Evolutionary conservation across 495 filamentous ascomycete species (phyloP).

Genomic region (Aspergillus sparsus): DNA sequence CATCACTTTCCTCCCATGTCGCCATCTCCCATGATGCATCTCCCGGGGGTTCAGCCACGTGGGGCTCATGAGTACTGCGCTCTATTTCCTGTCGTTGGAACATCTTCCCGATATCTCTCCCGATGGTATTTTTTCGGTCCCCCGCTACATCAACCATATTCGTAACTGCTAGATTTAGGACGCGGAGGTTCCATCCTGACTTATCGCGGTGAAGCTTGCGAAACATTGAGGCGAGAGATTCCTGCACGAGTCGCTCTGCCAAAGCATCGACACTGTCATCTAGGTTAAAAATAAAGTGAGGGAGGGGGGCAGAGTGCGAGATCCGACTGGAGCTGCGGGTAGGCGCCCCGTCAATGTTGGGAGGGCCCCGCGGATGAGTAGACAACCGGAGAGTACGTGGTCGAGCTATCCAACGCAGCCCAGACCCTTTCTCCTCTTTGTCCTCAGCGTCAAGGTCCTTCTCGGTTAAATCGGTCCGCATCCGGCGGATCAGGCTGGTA

Average conservation of each 20-base stretch:
- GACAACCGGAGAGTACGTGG: constrained; percentile 76
- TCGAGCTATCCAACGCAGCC: constrained; percentile 61
- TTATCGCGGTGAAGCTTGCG: constrained; percentile 68
- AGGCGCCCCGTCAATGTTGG: constrained; percentile 54
- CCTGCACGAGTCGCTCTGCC: constrained; percentile 68
- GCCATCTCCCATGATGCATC: neutral
- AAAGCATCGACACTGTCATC: constrained; percentile 55
- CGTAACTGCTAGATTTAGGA: constrained; percentile 84
- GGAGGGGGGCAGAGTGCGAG: constrained; percentile 68
- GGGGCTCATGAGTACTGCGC: constrained; percentile 24
- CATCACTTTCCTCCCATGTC: constrained; percentile 38
- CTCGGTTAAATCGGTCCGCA: constrained; percentile 74
- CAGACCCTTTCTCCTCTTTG: constrained; percentile 15
- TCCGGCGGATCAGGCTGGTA: constrained; percentile 70
- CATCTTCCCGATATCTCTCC: constrained; percentile 67
- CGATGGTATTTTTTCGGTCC: constrained; percentile 48
- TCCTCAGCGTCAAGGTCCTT: constrained; percentile 39
- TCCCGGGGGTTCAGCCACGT: no score
- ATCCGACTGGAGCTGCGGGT: constrained; percentile 57
- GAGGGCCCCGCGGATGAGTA: constrained; percentile 65
- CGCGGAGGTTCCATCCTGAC: constrained; percentile 71
- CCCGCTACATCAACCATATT: constrained; percentile 72
- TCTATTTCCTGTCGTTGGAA: constrained; percentile 67
- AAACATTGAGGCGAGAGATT: constrained; percentile 68
- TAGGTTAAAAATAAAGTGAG: constrained; percentile 67